Evolutionary conservation across 2,329 filamentous ascomycete species (phyloP).

Genomic region (Zymoseptoria tritici): DNA sequence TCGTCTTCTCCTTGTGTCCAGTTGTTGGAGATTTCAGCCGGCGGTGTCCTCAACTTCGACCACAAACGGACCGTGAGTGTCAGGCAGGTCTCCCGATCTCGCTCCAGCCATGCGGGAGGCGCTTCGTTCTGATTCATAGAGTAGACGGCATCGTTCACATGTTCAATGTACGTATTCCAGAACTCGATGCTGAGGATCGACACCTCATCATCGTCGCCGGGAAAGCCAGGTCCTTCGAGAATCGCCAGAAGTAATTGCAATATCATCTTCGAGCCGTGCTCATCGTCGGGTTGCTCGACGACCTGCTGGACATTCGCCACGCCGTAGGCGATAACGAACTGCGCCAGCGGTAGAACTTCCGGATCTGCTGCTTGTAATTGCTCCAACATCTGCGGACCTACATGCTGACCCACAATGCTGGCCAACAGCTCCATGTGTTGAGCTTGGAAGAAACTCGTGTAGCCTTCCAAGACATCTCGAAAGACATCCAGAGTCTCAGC

Average conservation of each 20-base stretch:
- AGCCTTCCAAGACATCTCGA: constrained; percentile 57
- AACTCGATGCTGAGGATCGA: constrained; percentile 71
- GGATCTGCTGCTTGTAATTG: constrained; percentile 53
- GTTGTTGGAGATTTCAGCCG: constrained; percentile 44
- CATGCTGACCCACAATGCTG: constrained; percentile 50
- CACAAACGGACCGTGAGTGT: constrained; percentile 36
- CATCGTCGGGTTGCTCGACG: constrained; percentile 46
- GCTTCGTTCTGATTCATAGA: constrained; percentile 38
- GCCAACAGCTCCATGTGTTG: constrained; percentile 53
- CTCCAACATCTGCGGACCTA: constrained; percentile 42
- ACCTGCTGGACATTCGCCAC: constrained; percentile 57
- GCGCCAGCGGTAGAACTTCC: constrained; percentile 51
- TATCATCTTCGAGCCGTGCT: constrained; percentile 45
- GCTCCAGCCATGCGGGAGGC: constrained; percentile 49
- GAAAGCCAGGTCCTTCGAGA: constrained; percentile 57
- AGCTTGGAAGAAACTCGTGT: constrained; percentile 53
- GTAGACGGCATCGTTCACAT: constrained; percentile 51
- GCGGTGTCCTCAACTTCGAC: constrained; percentile 46
- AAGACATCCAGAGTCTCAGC: constrained; percentile 57
- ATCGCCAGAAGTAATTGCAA: constrained; percentile 53
- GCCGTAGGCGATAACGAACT: constrained; percentile 61
- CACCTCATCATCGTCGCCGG: constrained; percentile 65
- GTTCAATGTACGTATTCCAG: constrained; percentile 69
- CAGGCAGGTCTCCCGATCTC: constrained; percentile 53
- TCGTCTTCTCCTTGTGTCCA: constrained; percentile 61